A percentile compares a stretch with the other conserved stretches of the same genome.
Evolutionary conservation across 225 moss, liverwort and hornwort genomes (phyloP).

Genomic region (Polytrichum commune): DNA sequence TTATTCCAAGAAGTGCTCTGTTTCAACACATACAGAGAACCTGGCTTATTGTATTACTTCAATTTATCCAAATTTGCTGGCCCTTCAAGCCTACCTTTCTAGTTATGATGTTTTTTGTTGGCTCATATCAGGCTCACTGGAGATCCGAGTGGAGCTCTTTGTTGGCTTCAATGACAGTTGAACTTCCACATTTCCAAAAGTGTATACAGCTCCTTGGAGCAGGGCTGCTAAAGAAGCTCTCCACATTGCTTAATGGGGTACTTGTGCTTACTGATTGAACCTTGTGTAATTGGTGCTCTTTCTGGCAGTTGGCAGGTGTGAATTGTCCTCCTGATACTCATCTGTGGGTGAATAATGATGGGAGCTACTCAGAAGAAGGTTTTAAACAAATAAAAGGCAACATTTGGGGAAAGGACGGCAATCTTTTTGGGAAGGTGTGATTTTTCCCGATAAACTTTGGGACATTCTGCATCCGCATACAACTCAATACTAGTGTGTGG

Average conservation of each 20-base stretch:
- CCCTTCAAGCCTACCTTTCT: background rate
- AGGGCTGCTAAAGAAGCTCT: background rate
- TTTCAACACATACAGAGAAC: too few species aligned
- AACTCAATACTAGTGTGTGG: too few species aligned
- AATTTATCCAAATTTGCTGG: background rate
- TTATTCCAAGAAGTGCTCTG: too few species aligned
- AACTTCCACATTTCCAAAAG: too few species aligned
- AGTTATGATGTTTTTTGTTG: background rate
- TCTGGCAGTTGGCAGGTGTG: conserved; percentile 80
- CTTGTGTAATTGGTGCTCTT: conserved; percentile 4
- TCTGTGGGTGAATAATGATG: conserved; percentile 90
- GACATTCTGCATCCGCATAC: too few species aligned
- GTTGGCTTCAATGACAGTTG: too few species aligned
- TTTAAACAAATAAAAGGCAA: conserved; percentile 86
- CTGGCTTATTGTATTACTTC: too few species aligned
- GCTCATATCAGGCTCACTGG: too few species aligned
- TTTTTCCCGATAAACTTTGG: too few species aligned
- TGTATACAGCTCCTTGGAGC: background rate
- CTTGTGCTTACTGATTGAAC: background rate
- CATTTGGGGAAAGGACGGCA: conserved; percentile 91
- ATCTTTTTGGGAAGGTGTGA: conserved; percentile 50
- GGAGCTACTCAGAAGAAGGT: conserved; percentile 85
- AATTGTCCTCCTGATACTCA: conserved; percentile 78
- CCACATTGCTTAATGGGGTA: background rate
- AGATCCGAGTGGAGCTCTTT: too few species aligned